Percentiles rank a stretch among this genome's conserved stretches.
Evolutionary conservation across 2,329 filamentous ascomycete genomes (phyloP).

Genomic region (Graphilbum sp.): DNA sequence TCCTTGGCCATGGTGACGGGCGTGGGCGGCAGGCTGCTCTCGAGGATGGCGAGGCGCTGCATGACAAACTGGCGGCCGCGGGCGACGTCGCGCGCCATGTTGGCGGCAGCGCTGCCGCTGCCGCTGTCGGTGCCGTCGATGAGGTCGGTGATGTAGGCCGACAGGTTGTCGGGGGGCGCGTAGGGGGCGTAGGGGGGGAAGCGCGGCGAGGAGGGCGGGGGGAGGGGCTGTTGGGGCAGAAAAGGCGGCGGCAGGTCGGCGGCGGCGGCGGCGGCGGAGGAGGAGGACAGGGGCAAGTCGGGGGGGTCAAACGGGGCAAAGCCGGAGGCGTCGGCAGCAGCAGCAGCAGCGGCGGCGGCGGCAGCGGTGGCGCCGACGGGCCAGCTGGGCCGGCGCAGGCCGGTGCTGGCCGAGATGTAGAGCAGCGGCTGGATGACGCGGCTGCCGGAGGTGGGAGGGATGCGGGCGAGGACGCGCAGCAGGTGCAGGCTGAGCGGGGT

Average conservation of each 20-base stretch:
- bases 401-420: conserved; percentile 8
- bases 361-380: too few relatives aligned
- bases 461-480: conserved; percentile 3
- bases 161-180: conserved; percentile 1
- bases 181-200: too few relatives aligned
- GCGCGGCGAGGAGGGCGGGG: too few relatives aligned
- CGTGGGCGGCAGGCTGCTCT: conserved; percentile 20
- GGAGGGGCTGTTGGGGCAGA: too few relatives aligned
- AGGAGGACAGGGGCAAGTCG: too few relatives aligned
- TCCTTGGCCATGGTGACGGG: conserved; percentile 21
- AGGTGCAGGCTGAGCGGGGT: conserved; percentile 6
- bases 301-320: too few relatives aligned
- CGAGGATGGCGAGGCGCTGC: conserved; percentile 19
- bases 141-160: conserved; percentile 1
- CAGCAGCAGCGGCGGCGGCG: too few relatives aligned
- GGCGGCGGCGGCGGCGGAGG: too few relatives aligned
- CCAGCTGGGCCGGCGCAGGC: conserved; percentile 3
- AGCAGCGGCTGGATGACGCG: conserved; percentile 9
- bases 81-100: conserved; percentile 11
- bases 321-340: too few relatives aligned
- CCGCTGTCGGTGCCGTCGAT: background rate
- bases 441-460: conserved; percentile 8
- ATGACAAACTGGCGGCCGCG: conserved; percentile 21
- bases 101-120: background rate
- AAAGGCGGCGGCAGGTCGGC: too few relatives aligned